Conservation (phyloP, 306 rosid species). For the Prunus fruticosa region DNA sequence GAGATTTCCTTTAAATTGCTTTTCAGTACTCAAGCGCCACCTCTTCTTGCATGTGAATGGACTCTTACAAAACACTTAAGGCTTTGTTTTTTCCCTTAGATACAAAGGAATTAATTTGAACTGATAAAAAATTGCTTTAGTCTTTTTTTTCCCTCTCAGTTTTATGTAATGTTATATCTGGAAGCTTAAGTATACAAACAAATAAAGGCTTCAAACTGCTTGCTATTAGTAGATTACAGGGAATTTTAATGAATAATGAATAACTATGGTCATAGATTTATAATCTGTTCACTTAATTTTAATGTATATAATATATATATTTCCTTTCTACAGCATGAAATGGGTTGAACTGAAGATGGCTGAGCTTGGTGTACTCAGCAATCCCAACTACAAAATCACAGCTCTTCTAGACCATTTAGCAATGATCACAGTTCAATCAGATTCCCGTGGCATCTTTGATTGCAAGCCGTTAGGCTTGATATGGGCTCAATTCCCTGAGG, state of each 20-base stretch:
- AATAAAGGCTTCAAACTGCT: background rate
- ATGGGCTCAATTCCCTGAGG: constrained; percentile 96
- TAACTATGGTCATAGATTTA: background rate
- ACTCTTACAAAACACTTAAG: background rate
- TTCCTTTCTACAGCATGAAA: constrained; percentile 62
- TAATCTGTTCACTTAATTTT: background rate
- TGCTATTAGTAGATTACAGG: background rate
- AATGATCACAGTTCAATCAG: constrained; percentile 88
- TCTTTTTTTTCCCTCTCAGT: background rate
- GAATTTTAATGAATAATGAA: background rate
- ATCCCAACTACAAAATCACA: constrained; percentile 92
- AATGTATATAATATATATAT: background rate
- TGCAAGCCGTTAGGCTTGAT: constrained; percentile 98
- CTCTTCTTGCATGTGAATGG: background rate
- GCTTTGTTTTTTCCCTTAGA: background rate
- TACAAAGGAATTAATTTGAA: background rate
- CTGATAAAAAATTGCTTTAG: background rate
- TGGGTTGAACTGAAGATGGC: constrained; percentile 94
- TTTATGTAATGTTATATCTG: background rate
- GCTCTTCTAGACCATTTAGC: constrained; percentile 89
- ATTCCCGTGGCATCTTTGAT: constrained; percentile 81
- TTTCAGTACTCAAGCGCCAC: background rate
- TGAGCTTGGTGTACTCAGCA: constrained; percentile 85
- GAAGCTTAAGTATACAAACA: background rate
- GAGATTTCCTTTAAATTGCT: background rate